Evolutionary conservation across 1,139 yeast species (phyloP).

Genomic region (Magnusiomyces ingens): DNA sequence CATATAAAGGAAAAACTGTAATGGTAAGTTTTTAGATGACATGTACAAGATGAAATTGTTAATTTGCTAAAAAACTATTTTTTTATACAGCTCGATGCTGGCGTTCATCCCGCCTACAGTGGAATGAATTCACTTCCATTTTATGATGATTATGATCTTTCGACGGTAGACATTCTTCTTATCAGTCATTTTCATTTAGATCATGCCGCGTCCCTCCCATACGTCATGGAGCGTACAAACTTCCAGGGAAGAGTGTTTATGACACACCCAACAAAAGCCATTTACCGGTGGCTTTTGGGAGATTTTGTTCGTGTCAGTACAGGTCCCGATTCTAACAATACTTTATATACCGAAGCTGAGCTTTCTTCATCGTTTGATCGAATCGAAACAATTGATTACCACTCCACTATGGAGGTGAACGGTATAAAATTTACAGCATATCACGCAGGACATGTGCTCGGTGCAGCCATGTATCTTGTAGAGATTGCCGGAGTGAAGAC

Average conservation of each 20-base stretch:
- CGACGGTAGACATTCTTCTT: constrained; percentile 76
- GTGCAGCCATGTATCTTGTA: constrained; percentile 95
- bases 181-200: constrained; percentile 95
- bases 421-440: constrained; percentile 95
- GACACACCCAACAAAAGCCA: constrained; percentile 99
- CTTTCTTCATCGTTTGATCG: constrained; percentile 77
- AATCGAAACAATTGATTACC: constrained; percentile 92
- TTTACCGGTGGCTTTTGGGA: constrained; percentile 86
- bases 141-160: constrained; percentile 87
- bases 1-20: constrained; percentile 90
- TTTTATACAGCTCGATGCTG: constrained; percentile 62
- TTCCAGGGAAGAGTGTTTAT: constrained; percentile 93
- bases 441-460: constrained; percentile 98
- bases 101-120: constrained; percentile 91
- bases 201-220: constrained; percentile 96
- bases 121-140: constrained; percentile 91
- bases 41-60: neutral
- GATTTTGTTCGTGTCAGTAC: constrained; percentile 90
- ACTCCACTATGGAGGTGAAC: constrained; percentile 87
- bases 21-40: constrained; percentile 41
- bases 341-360: constrained; percentile 84
- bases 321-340: constrained; percentile 38
- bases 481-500: constrained; percentile 91
- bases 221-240: constrained; percentile 94
- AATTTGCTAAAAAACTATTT: neutral